A percentile compares a stretch with the other conserved stretches of the same genome.
These are phyloP conservation scores for Beta lomatogona DNA, from an alignment of 179 eudicot genomes.

Conservation along the genomic window DNA sequence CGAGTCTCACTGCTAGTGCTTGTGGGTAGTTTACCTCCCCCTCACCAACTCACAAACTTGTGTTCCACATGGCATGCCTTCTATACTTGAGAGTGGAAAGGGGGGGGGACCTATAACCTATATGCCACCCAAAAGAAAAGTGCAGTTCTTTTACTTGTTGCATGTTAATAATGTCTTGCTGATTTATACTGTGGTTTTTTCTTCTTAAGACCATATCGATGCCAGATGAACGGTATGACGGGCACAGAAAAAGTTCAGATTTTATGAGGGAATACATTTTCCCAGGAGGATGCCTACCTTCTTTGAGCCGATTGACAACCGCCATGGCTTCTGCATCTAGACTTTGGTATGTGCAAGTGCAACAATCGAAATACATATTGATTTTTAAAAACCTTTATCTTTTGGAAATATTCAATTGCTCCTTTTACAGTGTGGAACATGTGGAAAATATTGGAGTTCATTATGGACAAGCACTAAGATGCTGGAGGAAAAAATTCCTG, in stretches of 20 bases:
- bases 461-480: constrained; percentile 69
- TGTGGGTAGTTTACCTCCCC: no score
- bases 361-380: not conserved
- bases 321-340: constrained; percentile 82
- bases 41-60: no score
- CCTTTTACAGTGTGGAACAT: constrained; percentile 67
- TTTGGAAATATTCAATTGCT: not conserved
- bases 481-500: constrained; percentile 73
- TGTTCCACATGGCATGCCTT: no score
- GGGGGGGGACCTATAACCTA: no score
- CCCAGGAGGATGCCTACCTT: constrained; percentile 82
- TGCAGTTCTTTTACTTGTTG: not conserved
- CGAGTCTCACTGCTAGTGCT: no score
- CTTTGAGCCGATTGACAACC: constrained; percentile 67
- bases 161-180: not conserved
- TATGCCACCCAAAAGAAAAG: no score
- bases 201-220: constrained; percentile 66
- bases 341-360: constrained; percentile 48
- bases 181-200: not conserved
- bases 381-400: no score
- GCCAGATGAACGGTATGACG: constrained; percentile 78
- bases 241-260: constrained; percentile 67
- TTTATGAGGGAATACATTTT: constrained; percentile 85
- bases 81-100: no score
- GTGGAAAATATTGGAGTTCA: constrained; percentile 88